These are phyloP conservation scores for Terfezia boudieri DNA, from an alignment of 495 filamentous ascomycete species.

Conservation along the genomic window DNA sequence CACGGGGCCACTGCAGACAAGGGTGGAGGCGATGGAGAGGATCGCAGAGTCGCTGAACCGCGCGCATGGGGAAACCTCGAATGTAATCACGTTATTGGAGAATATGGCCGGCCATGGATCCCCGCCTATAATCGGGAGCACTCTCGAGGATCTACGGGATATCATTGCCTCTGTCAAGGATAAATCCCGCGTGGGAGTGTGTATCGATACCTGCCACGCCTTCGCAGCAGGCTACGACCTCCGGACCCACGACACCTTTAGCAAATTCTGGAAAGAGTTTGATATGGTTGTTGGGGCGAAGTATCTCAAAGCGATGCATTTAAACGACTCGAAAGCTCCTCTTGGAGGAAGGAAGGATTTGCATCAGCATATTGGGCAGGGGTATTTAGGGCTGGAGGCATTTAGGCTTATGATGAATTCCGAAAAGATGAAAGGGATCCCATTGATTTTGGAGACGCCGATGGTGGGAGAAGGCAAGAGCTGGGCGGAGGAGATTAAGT, in stretches of 20 bases:
- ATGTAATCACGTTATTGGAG: slow-evolving; percentile 66
- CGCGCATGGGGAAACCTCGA: slow-evolving; percentile 49
- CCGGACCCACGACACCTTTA: slow-evolving; percentile 48
- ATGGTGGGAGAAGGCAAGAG: slow-evolving; percentile 62
- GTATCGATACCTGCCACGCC: slow-evolving; percentile 88
- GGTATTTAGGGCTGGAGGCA: slow-evolving; percentile 69
- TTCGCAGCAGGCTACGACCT: slow-evolving; percentile 89
- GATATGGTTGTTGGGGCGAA: slow-evolving; percentile 53
- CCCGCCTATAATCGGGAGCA: slow-evolving; percentile 55
- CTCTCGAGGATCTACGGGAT: slow-evolving; percentile 63
- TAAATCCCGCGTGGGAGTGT: slow-evolving; percentile 79
- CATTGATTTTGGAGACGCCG: slow-evolving; percentile 88
- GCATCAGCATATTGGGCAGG: slow-evolving; percentile 85
- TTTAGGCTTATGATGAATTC: slow-evolving; percentile 88
- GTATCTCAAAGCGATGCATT: slow-evolving; percentile 65
- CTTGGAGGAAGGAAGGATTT: slow-evolving; percentile 55
- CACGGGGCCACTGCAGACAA: too few relatives aligned
- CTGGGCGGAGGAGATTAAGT: slow-evolving; percentile 71
- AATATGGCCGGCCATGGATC: slow-evolving; percentile 74
- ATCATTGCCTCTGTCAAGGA: slow-evolving; percentile 58
- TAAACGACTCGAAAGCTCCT: slow-evolving; percentile 88
- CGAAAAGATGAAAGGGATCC: slow-evolving; percentile 47
- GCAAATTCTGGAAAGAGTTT: slow-evolving; percentile 48
- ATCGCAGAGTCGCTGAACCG: slow-evolving; percentile 60
- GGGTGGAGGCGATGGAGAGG: slow-evolving; percentile 13